A percentile compares a stretch with the other conserved stretches of the same genome.
Conservation (phyloP, 208 protist genomes). For the Polymyxa betae region DNA sequence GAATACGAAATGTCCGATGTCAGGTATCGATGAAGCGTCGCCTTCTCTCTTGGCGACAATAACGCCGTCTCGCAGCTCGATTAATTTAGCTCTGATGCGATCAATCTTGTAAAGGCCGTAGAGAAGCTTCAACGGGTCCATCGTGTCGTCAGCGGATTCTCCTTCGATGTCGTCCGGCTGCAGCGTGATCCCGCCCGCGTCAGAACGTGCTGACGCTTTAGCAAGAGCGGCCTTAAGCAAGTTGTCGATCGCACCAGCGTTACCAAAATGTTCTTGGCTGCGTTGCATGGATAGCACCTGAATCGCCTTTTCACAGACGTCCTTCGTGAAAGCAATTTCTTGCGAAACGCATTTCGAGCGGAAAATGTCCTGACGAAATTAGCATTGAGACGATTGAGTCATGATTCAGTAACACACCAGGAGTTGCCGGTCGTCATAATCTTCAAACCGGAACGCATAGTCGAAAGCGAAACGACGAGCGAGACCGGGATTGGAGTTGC, state of each 20-base stretch:
- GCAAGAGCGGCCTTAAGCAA: slow-evolving; percentile 47
- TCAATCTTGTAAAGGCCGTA: slow-evolving; percentile 51
- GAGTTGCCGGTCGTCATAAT: slow-evolving; percentile 62
- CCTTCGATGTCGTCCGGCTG: not conserved
- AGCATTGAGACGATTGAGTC: not conserved
- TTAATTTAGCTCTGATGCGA: slow-evolving; percentile 28
- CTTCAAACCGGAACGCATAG: slow-evolving; percentile 62
- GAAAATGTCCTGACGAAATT: slow-evolving; percentile 54
- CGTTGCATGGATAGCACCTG: slow-evolving; percentile 52
- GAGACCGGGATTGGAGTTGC: slow-evolving; percentile 61
- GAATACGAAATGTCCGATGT: not conserved
- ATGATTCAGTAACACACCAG: not conserved
- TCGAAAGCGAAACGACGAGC: slow-evolving; percentile 60
- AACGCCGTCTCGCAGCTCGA: not conserved
- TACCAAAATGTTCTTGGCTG: slow-evolving; percentile 63
- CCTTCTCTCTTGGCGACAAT: not conserved
- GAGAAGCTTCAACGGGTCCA: slow-evolving; percentile 35
- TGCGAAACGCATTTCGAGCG: not conserved
- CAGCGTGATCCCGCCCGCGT: not conserved
- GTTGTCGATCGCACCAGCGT: slow-evolving; percentile 65
- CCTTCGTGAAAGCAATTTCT: not conserved
- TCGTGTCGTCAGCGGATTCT: not conserved
- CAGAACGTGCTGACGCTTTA: not conserved
- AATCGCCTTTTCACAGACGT: not conserved
- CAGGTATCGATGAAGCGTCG: not conserved